These are phyloP conservation scores for Sophora flavescens DNA, from an alignment of 306 rosid genomes.

Conservation along the genomic window DNA sequence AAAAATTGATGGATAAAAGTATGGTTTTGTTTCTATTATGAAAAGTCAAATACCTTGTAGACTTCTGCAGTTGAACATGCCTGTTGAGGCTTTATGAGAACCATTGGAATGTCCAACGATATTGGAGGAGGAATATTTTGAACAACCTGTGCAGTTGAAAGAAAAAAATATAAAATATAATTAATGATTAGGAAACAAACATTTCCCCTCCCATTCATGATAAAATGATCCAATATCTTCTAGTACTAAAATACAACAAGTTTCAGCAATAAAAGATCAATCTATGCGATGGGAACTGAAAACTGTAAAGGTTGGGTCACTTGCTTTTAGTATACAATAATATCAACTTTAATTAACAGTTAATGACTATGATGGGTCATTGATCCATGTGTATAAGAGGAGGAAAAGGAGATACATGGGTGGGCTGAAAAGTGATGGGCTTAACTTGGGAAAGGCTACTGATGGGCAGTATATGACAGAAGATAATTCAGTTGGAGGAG, in stretches of 20 bases:
- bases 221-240: constrained; percentile 22
- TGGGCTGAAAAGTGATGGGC: too few relatives aligned
- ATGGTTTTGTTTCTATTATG: neutral
- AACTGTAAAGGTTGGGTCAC: neutral
- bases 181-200: constrained; percentile 28
- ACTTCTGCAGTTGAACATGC: constrained; percentile 97
- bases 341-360: constrained; percentile 4
- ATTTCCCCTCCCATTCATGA: constrained; percentile 5
- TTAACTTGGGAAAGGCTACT: too few relatives aligned
- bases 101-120: constrained; percentile 83
- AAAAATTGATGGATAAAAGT: constrained; percentile 27
- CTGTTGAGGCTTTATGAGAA: constrained; percentile 90
- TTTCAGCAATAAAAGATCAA: constrained; percentile 12
- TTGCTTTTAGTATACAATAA: neutral
- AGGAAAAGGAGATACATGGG: too few relatives aligned
- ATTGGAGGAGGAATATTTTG: constrained; percentile 75
- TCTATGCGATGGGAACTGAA: constrained; percentile 7
- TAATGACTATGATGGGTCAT: neutral
- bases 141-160: constrained; percentile 68
- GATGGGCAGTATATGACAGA: too few relatives aligned
- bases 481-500: too few relatives aligned
- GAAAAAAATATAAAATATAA: constrained; percentile 34
- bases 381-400: too few relatives aligned
- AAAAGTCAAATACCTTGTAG: constrained; percentile 75
- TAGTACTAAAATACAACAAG: neutral